Base-by-base conservation (phyloP, 140 eudicot species). In the Anethum foeniculum region DNA sequence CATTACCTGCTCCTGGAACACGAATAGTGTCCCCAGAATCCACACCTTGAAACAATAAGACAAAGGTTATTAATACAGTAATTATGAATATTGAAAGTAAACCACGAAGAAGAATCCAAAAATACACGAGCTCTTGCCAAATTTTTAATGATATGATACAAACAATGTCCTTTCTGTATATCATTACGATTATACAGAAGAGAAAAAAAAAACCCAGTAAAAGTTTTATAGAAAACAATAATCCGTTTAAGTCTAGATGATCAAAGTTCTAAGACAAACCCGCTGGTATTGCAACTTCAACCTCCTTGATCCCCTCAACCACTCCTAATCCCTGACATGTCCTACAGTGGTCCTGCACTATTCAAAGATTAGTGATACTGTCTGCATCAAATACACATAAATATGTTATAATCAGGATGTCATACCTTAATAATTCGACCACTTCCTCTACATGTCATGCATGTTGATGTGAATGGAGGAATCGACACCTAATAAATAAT, bases 21-120 rank as follows among this genome's bases (percentile, higher is more conserved):
- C 93, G 89, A 83, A 94, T 92, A 19, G 91, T 89, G 85, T 92
- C 98, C 80, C 95, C 98, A 83, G 97, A 81, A 82, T 94, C 97
- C 77, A 94, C 90, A 44, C 98, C 98, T 94, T 16, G 23, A 77
- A 80, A 54, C 68, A 60, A 83, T 80, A 39, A 11, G 43, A 75
- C 39, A 80, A 82, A 30, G 72, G 43, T 68, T 68, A 51, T 62
- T 51, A 52, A 23, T 51, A 46, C 36, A 75, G 51, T 75, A 25
- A 48, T n/a, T 43, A 7, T 27, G 9, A 47, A 75, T 54, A 75
- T 5, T 25, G 36, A n/a, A n/a, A 74, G 47, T 3, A 75, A 44
- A 75, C 60, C 51, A 44, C 7, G 34, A 25, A 75, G 78, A 8
- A 43, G 62, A 16, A 18, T 9, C 54, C 21, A 27, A 39, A 21